phyloP scores from a whole-genome alignment of 805 yeast species.

The Grigorovia yakushimaensis region DNA sequence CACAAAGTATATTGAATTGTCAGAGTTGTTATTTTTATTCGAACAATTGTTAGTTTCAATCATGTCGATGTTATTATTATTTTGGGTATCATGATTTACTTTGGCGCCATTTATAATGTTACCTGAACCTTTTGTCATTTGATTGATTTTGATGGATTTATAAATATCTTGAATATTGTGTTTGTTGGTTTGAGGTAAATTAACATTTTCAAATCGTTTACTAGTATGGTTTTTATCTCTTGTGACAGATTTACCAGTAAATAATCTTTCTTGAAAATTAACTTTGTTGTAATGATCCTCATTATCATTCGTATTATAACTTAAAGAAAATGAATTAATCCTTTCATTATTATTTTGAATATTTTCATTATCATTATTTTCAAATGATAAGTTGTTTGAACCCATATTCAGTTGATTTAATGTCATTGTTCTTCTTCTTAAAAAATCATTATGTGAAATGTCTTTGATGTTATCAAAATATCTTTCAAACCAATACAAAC shows the following conservation, averaged over 20 bases:
- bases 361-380: not conserved
- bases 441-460: constrained; percentile 61
- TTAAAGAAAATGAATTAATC: not conserved
- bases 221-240: constrained; percentile 1
- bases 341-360: not conserved
- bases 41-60: not conserved
- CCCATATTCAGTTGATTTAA: constrained; percentile 9
- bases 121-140: too few relatives aligned
- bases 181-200: not conserved
- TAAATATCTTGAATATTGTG: constrained; percentile 48
- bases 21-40: not conserved
- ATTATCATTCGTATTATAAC: constrained; percentile 1
- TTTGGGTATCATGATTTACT: too few relatives aligned
- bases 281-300: not conserved
- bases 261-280: constrained; percentile 22
- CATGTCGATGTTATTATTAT: too few relatives aligned
- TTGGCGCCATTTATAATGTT: too few relatives aligned
- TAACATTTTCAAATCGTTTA: not conserved
- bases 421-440: constrained; percentile 58
- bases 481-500: constrained; percentile 83
- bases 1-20: not conserved
- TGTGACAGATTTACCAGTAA: constrained; percentile 20
- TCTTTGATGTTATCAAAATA: constrained; percentile 72
- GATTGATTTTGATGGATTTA: constrained; percentile 42
- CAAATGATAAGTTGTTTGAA: not conserved